Conservation (phyloP, 768 basidiomycete genomes). For the Boletales sp. region DNA sequence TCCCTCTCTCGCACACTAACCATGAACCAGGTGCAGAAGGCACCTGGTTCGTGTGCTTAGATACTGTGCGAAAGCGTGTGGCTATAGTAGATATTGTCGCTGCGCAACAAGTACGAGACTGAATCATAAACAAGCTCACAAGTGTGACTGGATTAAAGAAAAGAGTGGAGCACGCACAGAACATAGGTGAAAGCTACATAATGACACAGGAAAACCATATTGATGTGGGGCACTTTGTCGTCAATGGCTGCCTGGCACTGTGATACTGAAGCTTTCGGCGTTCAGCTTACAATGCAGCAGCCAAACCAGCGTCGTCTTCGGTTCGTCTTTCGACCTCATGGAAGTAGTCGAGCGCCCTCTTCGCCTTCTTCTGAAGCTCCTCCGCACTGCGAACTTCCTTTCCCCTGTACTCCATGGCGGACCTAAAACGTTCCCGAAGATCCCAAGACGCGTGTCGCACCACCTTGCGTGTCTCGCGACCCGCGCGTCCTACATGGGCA, state of each 20-base stretch:
- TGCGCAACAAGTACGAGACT: neutral
- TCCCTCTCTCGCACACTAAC: no score
- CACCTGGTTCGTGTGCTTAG: no score
- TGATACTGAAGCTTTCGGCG: neutral
- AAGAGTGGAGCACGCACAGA: conserved; percentile 6
- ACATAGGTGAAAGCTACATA: conserved; percentile 1
- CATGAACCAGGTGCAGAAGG: no score
- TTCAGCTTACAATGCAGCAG: conserved; percentile 6
- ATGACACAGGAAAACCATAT: conserved; percentile 3
- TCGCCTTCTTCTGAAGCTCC: conserved; percentile 66
- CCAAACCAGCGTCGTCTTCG: conserved; percentile 23
- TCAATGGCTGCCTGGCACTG: neutral
- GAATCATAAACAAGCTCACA: conserved; percentile 9
- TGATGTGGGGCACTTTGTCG: neutral
- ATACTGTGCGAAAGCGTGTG: no score
- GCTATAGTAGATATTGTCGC: no score
- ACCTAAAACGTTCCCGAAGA: conserved; percentile 73
- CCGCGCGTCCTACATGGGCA: conserved; percentile 64
- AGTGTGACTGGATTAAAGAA: conserved; percentile 12
- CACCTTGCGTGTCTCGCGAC: conserved; percentile 90
- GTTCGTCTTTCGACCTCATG: conserved; percentile 46
- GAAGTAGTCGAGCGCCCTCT: conserved; percentile 73
- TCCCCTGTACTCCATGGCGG: conserved; percentile 73
- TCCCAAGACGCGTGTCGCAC: conserved; percentile 90
- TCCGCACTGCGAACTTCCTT: conserved; percentile 77